Evolutionary conservation across 371 early-diverging fungal species (phyloP), one percentile per base, ranked within the genome.

Genomic region (Circinella umbellata): DNA sequence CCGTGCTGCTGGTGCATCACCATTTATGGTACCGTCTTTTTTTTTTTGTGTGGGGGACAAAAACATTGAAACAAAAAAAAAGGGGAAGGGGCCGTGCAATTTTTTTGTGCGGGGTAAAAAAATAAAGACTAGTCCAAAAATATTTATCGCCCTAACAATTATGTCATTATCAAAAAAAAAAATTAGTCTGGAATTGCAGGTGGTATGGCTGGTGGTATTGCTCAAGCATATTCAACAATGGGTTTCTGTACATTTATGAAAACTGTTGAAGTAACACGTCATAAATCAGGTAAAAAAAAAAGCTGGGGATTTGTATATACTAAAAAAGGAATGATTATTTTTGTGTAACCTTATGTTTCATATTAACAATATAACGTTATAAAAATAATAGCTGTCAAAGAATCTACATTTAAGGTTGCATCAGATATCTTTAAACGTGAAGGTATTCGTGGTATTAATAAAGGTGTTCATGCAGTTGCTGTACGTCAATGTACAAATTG

Each of bases 191-290:
- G 97, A 64, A 88, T 97, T 67, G 65, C 94, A 18, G 97, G 96
- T 64, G 98, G 98, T 20, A 94, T 96, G 92, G 93, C 90, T 61
- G 95, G 95, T 60, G 95, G 95, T 76, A 83, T 95, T 57, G 90
- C 92, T 34, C 93, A 96, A 84, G 97, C 98, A 0, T 96, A 98
- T 86, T 91, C 96, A 39, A 97, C 98, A 36, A 98, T 97, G 98
- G 98, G 98, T 7, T 97, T 98, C 83, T 98, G 98, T 84, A 98
- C 98, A 0, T 98, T 98, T 79, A 98, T 98, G 98, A 98, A 98
- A 82, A 98, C 98, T 2, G 98, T 98, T 18, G 98, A 98, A 73
- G 97, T 98, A 55, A 98, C 98, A 4, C 89, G 98, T 48, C 95
- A 95, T 87, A 98, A 97, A 84, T 88, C 86, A 67, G 87, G 90